Base-by-base conservation (phyloP, 2,329 filamentous ascomycete species). In the Cercospora brassicicola region DNA sequence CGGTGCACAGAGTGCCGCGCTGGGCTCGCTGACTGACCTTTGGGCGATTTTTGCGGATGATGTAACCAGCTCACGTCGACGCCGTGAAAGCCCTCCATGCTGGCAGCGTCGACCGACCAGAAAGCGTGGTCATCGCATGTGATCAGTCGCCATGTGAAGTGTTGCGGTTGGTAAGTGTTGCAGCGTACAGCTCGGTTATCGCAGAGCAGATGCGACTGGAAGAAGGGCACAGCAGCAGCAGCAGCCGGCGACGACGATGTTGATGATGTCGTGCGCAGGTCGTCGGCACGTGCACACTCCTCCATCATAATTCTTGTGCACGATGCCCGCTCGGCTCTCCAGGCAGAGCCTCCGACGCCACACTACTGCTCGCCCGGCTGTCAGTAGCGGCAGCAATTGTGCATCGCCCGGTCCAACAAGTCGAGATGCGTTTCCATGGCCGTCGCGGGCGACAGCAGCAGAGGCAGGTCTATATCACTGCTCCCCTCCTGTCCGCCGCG, bases 31-130 rank as follows among this genome's bases (percentile, higher is more conserved):
- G 23, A 67, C 68, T 64, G 62, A 71, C 70, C 68, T 66, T 68
- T 69, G 55, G 61, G 60, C 33, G 28, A 51, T 60, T 69, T 70
- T 64, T 65, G 64, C 45, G 67, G 64, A 59, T 68, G 67, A 61
- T 68, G 69, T 59, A 71, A 56, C 70, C 70, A 73, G 60, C 69
- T 69, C 59, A 73, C 70, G 51, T 72, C 69, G 51, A 73, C 70
- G 28, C 72, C 72, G 64, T 73, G 72, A 33, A 73, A 66, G 36
- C 62, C 65, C 69, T 72, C 70, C 72, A 73, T 73, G 51, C 63
- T 67, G 56, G 63, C 33, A 26, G 66, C 59, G 60, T 64, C 31
- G 64, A 69, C 57, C 28, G 65, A 62, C 66, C 59, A 69, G 66
- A 59, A 64, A 62, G 45, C 65, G 64, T 64, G 56, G 66, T 67